Evolutionary conservation across 2,329 filamentous ascomycete species (phyloP).

Genomic region (Penicillium occitanis): DNA sequence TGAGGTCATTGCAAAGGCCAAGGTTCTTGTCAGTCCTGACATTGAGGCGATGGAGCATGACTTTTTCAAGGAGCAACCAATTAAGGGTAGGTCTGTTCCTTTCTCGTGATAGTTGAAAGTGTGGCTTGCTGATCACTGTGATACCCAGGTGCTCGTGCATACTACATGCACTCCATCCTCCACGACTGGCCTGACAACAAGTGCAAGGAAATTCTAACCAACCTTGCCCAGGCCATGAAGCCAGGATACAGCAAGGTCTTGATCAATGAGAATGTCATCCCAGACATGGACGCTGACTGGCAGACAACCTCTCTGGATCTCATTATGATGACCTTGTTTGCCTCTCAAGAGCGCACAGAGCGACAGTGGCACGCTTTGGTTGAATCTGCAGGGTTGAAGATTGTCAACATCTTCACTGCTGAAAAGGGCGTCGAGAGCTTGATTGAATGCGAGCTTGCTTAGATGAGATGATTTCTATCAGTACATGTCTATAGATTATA

Average conservation of each 20-base stretch:
- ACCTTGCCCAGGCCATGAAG: slow-evolving; percentile 27
- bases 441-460: slow-evolving; percentile 22
- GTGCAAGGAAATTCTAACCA: slow-evolving; percentile 34
- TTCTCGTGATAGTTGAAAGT: neutral
- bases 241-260: slow-evolving; percentile 35
- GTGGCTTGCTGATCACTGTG: neutral
- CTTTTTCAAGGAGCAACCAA: slow-evolving; percentile 49
- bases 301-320: slow-evolving; percentile 36
- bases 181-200: slow-evolving; percentile 39
- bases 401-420: slow-evolving; percentile 28
- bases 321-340: slow-evolving; percentile 20
- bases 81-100: slow-evolving; percentile 38
- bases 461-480: neutral
- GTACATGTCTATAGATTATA: neutral
- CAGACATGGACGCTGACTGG: slow-evolving; percentile 35
- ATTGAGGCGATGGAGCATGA: slow-evolving; percentile 45
- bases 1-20: slow-evolving; percentile 35
- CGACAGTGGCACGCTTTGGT: slow-evolving; percentile 19
- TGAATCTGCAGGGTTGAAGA: slow-evolving; percentile 27
- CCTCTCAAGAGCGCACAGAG: slow-evolving; percentile 20
- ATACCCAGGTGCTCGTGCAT: slow-evolving; percentile 36
- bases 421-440: slow-evolving; percentile 20
- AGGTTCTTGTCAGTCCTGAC: slow-evolving; percentile 21
- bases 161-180: slow-evolving; percentile 39
- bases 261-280: slow-evolving; percentile 34